Evolutionary conservation across 2,329 filamentous ascomycete genomes (phyloP).

Genomic region (Aspergillus texensis): DNA sequence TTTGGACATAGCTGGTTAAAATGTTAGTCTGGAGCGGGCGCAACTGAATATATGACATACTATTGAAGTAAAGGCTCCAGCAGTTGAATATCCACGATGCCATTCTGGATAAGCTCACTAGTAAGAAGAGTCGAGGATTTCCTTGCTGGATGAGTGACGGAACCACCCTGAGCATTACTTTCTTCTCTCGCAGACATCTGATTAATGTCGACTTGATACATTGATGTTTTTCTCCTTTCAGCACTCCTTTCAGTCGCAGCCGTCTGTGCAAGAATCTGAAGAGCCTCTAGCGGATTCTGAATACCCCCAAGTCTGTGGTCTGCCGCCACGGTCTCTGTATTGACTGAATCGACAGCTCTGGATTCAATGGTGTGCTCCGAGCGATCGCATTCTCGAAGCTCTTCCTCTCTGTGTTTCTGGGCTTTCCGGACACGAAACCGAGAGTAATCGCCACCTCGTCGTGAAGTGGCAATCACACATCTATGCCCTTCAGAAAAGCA

Average conservation of each 20-base stretch:
- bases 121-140: background rate
- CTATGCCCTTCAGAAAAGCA: background rate
- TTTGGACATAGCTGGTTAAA: background rate
- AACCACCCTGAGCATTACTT: background rate
- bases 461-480: conserved; percentile 12
- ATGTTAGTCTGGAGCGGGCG: background rate
- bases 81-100: background rate
- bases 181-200: background rate
- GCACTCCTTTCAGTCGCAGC: background rate
- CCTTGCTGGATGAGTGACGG: background rate
- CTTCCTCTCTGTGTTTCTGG: background rate
- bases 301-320: background rate
- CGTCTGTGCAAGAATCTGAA: conserved; percentile 11
- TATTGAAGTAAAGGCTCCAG: background rate
- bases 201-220: background rate
- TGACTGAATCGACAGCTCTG: background rate
- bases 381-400: background rate
- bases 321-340: background rate
- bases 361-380: background rate
- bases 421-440: background rate
- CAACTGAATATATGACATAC: background rate
- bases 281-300: conserved; percentile 7
- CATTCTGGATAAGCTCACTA: background rate
- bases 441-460: conserved; percentile 16
- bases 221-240: background rate